Percentiles rank a stretch among this genome's conserved stretches.
Evolutionary conservation across 208 protist genomes (phyloP).

Genomic region (Entamoeba moshkovskii): DNA sequence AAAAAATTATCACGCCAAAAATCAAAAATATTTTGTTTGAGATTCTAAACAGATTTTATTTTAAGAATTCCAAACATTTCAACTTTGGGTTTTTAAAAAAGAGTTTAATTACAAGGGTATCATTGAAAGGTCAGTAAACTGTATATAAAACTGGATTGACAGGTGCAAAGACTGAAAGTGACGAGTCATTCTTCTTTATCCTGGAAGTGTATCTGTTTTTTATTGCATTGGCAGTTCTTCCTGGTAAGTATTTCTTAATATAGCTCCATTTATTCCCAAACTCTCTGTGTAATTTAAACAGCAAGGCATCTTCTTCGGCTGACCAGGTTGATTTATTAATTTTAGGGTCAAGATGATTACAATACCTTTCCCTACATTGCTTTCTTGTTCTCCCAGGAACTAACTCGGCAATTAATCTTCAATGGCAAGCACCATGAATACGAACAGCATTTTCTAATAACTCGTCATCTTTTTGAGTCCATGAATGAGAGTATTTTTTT

Average conservation of each 20-base stretch:
- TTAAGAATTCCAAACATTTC: too few species aligned
- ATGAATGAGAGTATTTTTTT: background rate
- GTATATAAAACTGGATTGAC: too few species aligned
- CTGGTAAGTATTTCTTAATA: background rate
- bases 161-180: too few species aligned
- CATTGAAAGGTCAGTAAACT: too few species aligned
- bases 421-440: background rate
- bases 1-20: too few species aligned
- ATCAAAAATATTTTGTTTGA: too few species aligned
- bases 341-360: background rate
- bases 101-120: too few species aligned
- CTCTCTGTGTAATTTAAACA: background rate
- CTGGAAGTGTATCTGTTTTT: conserved; percentile 2
- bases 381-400: background rate
- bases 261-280: background rate
- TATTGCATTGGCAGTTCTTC: background rate
- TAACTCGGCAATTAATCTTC: background rate
- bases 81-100: too few species aligned
- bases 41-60: too few species aligned
- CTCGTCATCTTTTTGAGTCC: background rate
- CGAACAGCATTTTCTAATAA: background rate
- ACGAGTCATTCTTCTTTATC: too few species aligned
- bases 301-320: background rate
- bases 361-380: background rate
- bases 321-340: background rate